Evolutionary conservation across 2,329 filamentous ascomycete genomes (phyloP).

Genomic region (Claviceps pazoutovae): DNA sequence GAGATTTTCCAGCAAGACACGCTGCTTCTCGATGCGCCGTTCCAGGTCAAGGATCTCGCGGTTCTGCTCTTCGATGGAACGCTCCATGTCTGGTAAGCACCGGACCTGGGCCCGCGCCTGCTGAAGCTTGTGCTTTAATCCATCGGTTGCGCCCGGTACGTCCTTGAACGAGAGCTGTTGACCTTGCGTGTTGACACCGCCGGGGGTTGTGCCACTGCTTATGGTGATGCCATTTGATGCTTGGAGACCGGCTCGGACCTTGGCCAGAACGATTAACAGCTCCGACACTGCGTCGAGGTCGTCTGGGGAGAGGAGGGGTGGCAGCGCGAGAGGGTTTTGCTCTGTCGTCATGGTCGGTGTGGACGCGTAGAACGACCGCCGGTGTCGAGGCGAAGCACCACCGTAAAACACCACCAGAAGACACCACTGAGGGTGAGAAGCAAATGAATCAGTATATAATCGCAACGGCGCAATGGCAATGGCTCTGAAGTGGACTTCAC

Average conservation of each 20-base stretch:
- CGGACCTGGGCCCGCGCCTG: slow-evolving; percentile 55
- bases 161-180: slow-evolving; percentile 48
- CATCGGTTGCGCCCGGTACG: slow-evolving; percentile 62
- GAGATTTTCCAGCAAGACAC: slow-evolving; percentile 39
- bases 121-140: slow-evolving; percentile 71
- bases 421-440: too few species aligned
- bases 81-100: slow-evolving; percentile 54
- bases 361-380: background rate
- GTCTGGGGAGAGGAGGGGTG: slow-evolving; percentile 60
- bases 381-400: background rate
- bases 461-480: too few species aligned
- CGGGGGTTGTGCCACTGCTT: slow-evolving; percentile 24
- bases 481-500: too few species aligned
- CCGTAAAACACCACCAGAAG: too few species aligned
- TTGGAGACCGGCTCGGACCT: slow-evolving; percentile 44
- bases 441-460: too few species aligned
- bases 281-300: slow-evolving; percentile 76
- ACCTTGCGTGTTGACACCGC: slow-evolving; percentile 19
- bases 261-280: slow-evolving; percentile 63
- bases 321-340: slow-evolving; percentile 34
- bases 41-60: slow-evolving; percentile 56
- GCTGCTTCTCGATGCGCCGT: slow-evolving; percentile 47
- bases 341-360: slow-evolving; percentile 16
- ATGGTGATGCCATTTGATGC: slow-evolving; percentile 25
- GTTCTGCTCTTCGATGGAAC: slow-evolving; percentile 54